phyloP scores from a whole-genome alignment of 352 stramenopile species.

The Globisporangium recalcitrans region DNA sequence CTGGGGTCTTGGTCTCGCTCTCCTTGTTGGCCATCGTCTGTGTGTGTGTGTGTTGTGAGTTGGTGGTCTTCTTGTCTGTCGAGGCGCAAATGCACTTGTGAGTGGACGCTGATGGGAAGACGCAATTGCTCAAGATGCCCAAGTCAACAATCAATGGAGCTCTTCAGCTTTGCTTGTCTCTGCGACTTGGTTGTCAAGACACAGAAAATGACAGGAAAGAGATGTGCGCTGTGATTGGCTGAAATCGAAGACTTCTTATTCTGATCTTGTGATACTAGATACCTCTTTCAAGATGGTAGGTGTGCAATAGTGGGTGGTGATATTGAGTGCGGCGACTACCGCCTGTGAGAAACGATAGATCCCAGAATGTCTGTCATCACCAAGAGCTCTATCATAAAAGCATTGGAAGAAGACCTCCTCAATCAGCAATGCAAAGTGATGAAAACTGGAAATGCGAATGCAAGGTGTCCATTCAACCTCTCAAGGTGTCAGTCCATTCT shows the following conservation, averaged over 20 bases:
- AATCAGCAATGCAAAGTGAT: background rate
- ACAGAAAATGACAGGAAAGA: background rate
- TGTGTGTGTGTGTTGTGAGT: background rate
- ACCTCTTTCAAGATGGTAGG: background rate
- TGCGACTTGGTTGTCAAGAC: conserved; percentile 6
- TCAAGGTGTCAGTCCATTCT: background rate
- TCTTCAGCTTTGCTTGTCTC: conserved; percentile 10
- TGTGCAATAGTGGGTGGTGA: background rate
- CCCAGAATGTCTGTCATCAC: background rate
- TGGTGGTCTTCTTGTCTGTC: background rate
- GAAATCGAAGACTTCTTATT: background rate
- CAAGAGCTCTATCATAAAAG: too few species aligned
- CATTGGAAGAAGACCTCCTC: too few species aligned
- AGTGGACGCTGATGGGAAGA: background rate
- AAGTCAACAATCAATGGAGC: conserved; percentile 3
- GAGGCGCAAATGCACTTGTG: conserved; percentile 6
- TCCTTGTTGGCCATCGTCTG: conserved; percentile 47
- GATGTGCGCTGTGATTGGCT: background rate
- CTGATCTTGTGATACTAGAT: background rate
- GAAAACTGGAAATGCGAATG: background rate
- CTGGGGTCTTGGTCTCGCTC: conserved; percentile 19
- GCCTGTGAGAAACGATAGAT: background rate
- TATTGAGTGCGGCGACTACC: background rate
- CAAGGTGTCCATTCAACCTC: background rate
- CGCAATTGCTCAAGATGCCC: background rate